These are phyloP conservation scores for Fusarium circinatum DNA, from an alignment of 2,329 filamentous ascomycete species.

Conservation along the genomic window DNA sequence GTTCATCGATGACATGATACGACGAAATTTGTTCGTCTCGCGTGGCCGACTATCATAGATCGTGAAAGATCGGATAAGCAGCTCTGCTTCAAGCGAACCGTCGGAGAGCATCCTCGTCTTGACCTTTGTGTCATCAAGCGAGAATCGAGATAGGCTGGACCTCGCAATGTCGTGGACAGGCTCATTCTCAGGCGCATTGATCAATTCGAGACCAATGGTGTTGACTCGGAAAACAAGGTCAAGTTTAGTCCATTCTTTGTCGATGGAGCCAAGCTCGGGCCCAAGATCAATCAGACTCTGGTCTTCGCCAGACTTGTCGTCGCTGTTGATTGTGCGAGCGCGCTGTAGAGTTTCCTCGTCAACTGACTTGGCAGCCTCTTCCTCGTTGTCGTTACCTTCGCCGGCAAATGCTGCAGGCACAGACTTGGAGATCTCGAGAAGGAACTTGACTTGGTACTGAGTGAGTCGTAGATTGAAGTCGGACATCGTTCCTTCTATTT, in stretches of 20 bases:
- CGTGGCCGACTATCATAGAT: slow-evolving; percentile 90
- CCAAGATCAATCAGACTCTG: slow-evolving; percentile 64
- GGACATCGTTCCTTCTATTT: slow-evolving; percentile 91
- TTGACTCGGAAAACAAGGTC: slow-evolving; percentile 91
- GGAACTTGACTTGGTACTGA: slow-evolving; percentile 88
- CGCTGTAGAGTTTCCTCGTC: slow-evolving; percentile 64
- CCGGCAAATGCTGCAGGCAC: slow-evolving; percentile 85
- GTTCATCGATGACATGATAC: slow-evolving; percentile 98
- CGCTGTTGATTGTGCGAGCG: slow-evolving; percentile 54
- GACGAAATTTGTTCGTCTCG: slow-evolving; percentile 94
- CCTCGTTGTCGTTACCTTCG: slow-evolving; percentile 74
- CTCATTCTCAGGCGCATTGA: slow-evolving; percentile 78
- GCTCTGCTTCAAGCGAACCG: slow-evolving; percentile 88
- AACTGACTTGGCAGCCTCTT: slow-evolving; percentile 80
- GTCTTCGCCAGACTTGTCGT: slow-evolving; percentile 49
- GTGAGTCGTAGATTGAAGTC: slow-evolving; percentile 91
- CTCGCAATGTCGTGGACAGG: slow-evolving; percentile 82
- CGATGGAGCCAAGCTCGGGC: slow-evolving; percentile 75
- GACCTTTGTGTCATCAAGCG: slow-evolving; percentile 88
- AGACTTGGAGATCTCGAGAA: slow-evolving; percentile 86
- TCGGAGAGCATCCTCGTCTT: slow-evolving; percentile 96
- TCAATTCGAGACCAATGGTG: slow-evolving; percentile 87
- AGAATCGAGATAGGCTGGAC: slow-evolving; percentile 92
- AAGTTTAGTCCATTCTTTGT: slow-evolving; percentile 88
- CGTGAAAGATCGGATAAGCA: slow-evolving; percentile 93